A percentile compares a stretch with the other conserved stretches of the same genome.
phyloP scores from a whole-genome alignment of 495 filamentous ascomycete genomes.

The Neurospora intermedia region DNA sequence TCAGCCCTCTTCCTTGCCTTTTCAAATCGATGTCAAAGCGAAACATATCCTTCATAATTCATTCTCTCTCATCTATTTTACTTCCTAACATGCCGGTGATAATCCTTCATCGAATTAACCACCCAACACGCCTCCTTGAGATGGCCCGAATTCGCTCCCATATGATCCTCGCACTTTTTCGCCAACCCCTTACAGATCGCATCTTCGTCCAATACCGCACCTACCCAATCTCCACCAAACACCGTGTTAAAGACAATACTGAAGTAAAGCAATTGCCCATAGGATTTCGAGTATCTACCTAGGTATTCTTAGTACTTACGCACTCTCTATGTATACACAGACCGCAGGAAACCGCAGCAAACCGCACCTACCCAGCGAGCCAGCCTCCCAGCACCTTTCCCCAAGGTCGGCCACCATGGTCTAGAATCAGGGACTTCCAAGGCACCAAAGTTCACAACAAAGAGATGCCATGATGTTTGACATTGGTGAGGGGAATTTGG shows the following conservation, averaged over 20 bases:
- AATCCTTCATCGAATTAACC: conserved; percentile 59
- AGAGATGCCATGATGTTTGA: neutral
- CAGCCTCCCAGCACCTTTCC: neutral
- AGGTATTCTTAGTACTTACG: neutral
- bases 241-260: conserved; percentile 72
- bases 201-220: conserved; percentile 41
- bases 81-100: conserved; percentile 23
- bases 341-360: neutral
- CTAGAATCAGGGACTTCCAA: neutral
- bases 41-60: neutral
- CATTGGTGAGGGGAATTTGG: neutral
- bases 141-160: conserved; percentile 39
- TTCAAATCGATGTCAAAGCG: neutral
- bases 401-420: neutral
- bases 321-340: neutral
- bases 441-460: neutral
- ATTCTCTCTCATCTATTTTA: neutral
- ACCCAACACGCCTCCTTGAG: conserved; percentile 61
- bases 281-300: too few relatives aligned
- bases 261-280: neutral
- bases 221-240: conserved; percentile 89
- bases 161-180: conserved; percentile 50
- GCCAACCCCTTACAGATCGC: conserved; percentile 31
- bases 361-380: neutral
- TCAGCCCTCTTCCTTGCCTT: neutral